Evolutionary conservation across 148 eudicot species (phyloP).

Genomic region (Talinum fruticosum): DNA sequence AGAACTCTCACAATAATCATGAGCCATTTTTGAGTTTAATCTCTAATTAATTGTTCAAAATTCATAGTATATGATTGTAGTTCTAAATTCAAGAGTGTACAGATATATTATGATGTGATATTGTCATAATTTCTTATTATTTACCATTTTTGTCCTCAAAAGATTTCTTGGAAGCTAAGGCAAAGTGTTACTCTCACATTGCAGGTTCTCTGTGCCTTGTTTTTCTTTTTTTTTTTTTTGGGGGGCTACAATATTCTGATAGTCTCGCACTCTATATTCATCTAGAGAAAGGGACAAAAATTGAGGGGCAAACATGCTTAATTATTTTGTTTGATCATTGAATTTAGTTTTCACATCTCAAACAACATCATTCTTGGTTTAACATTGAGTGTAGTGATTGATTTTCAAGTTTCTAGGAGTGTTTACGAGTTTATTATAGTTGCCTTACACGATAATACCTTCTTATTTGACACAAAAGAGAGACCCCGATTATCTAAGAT

Average conservation of each 20-base stretch:
- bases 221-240: too few relatives aligned
- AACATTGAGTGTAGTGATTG: neutral
- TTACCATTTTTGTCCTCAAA: neutral
- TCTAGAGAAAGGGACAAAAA: neutral
- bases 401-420: neutral
- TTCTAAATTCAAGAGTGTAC: conserved; percentile 39
- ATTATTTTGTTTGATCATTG: neutral
- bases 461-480: conserved; percentile 38
- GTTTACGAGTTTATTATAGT: neutral
- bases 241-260: neutral
- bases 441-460: conserved; percentile 21
- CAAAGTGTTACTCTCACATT: conserved; percentile 3
- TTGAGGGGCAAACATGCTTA: neutral
- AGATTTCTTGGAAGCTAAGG: neutral
- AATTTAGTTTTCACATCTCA: neutral
- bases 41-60: conserved; percentile 33
- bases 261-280: neutral
- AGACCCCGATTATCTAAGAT: conserved; percentile 25
- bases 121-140: conserved; percentile 30
- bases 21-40: conserved; percentile 50
- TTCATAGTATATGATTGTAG: conserved; percentile 9
- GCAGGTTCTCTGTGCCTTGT: conserved; percentile 2
- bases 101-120: conserved; percentile 28
- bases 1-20: conserved; percentile 39
- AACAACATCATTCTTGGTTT: too few relatives aligned